These are phyloP conservation scores for Flaveria brownii DNA, from an alignment of 129 eudicot species.

Conservation along the genomic window DNA sequence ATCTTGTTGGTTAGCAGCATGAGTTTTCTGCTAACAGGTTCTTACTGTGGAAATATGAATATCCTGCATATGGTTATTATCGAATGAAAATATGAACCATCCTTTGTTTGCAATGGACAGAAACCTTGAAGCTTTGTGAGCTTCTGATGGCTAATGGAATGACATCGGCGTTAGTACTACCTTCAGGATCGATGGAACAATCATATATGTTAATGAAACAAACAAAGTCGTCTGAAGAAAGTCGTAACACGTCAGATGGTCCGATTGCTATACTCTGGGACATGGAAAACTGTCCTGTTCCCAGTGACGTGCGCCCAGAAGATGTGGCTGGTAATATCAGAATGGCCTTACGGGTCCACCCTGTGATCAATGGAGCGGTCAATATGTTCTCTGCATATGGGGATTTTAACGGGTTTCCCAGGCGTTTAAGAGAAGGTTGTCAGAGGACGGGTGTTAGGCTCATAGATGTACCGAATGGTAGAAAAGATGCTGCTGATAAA, in stretches of 20 bases:
- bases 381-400: conserved; percentile 89
- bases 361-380: conserved; percentile 72
- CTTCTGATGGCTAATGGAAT: conserved; percentile 46
- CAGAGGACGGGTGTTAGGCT: conserved; percentile 93
- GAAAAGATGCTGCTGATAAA: conserved; percentile 98
- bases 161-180: conserved; percentile 31
- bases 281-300: conserved; percentile 95
- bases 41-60: too few relatives aligned
- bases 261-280: conserved; percentile 95
- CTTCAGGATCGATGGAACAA: conserved; percentile 48
- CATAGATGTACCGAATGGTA: conserved; percentile 90
- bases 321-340: conserved; percentile 87
- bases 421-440: conserved; percentile 90
- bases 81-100: neutral
- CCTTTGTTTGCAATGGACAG: conserved; percentile 24
- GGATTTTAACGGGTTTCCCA: conserved; percentile 82
- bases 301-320: conserved; percentile 81
- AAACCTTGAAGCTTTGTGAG: conserved; percentile 23
- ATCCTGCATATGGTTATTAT: too few relatives aligned
- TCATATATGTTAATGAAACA: conserved; percentile 32
- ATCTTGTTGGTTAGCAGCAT: neutral
- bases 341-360: conserved; percentile 85
- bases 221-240: conserved; percentile 37
- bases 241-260: conserved; percentile 40
- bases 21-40: neutral